These are phyloP conservation scores for Westerdykella sp. DNA, from an alignment of 2,329 filamentous ascomycete species.

Conservation along the genomic window DNA sequence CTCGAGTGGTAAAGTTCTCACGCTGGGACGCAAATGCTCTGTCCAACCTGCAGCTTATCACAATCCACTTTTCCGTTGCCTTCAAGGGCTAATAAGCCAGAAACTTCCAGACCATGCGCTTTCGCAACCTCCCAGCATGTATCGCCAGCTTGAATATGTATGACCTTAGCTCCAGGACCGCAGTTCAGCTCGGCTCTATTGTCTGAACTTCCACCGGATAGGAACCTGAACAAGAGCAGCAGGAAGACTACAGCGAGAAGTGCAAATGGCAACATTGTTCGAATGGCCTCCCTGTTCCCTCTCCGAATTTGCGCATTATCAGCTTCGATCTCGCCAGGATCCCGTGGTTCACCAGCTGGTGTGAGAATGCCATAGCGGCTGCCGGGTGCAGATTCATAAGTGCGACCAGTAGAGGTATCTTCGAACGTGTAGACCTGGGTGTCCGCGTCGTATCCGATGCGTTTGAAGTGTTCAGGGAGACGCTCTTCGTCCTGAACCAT, in stretches of 20 bases:
- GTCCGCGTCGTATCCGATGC: constrained; percentile 54
- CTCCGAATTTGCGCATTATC: constrained; percentile 16
- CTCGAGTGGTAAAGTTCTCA: background rate
- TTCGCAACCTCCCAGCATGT: constrained; percentile 52
- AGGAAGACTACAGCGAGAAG: constrained; percentile 49
- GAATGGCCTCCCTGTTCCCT: constrained; percentile 41
- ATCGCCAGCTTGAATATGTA: constrained; percentile 44
- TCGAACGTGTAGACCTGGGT: constrained; percentile 49
- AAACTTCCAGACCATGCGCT: constrained; percentile 39
- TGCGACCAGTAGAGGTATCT: constrained; percentile 42
- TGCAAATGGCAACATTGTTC: constrained; percentile 54
- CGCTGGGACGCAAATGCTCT: constrained; percentile 43
- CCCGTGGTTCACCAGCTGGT: constrained; percentile 10
- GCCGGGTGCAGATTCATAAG: constrained; percentile 49
- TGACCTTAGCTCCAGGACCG: constrained; percentile 24
- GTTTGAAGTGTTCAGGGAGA: constrained; percentile 50
- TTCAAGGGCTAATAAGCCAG: constrained; percentile 39
- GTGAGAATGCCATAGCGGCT: constrained; percentile 45
- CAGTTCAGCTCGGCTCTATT: constrained; percentile 15
- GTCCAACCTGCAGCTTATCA: constrained; percentile 40
- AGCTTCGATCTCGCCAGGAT: constrained; percentile 12
- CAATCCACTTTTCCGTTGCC: constrained; percentile 47
- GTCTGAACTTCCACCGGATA: constrained; percentile 7
- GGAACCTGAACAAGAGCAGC: constrained; percentile 38
- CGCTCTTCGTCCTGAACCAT: constrained; percentile 43